Evolutionary conservation across 345 rosid species (phyloP).

Genomic region (Dipteronia sinensis): DNA sequence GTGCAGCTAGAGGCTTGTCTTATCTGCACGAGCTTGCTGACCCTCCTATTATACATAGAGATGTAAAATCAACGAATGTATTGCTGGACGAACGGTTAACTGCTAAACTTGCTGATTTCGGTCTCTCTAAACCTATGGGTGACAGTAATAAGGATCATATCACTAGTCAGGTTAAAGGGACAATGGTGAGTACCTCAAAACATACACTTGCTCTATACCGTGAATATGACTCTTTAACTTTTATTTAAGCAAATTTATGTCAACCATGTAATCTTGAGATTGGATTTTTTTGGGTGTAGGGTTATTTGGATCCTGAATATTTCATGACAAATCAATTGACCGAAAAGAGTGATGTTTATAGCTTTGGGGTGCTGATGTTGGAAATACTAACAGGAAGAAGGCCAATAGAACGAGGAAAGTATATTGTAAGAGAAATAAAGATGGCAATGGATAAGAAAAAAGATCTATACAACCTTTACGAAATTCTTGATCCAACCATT

Average conservation of each 20-base stretch:
- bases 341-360: conserved; percentile 5
- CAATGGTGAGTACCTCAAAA: conserved; percentile 36
- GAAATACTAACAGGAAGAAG: neutral
- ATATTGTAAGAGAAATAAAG: neutral
- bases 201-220: neutral
- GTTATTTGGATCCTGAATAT: conserved; percentile 10
- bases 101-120: conserved; percentile 59
- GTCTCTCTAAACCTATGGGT: conserved; percentile 45
- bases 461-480: neutral
- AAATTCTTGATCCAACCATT: conserved; percentile 27
- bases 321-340: neutral
- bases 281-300: neutral
- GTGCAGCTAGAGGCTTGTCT: conserved; percentile 51
- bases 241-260: too few species aligned
- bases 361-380: neutral
- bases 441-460: neutral
- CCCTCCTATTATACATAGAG: conserved; percentile 61
- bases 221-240: too few species aligned
- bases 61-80: conserved; percentile 50
- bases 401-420: neutral
- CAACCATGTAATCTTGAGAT: neutral
- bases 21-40: conserved; percentile 56
- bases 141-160: conserved; percentile 37
- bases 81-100: conserved; percentile 46
- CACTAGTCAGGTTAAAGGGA: conserved; percentile 55